These are phyloP conservation scores for Colletotrichum graminicola DNA, from an alignment of 2,329 filamentous ascomycete genomes.

Conservation along the genomic window DNA sequence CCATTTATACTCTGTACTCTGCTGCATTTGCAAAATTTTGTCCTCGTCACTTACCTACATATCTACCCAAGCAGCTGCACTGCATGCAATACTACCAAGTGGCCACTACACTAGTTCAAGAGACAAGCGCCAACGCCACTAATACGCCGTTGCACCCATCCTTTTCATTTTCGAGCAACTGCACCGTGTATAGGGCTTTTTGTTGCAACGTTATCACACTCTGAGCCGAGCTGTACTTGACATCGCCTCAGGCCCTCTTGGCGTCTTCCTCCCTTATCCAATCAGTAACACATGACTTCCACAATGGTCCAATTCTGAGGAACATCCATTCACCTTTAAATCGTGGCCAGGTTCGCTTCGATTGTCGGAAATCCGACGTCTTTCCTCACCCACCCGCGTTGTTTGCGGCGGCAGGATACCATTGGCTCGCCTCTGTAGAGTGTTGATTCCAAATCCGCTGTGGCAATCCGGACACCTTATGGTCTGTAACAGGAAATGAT, in stretches of 20 bases:
- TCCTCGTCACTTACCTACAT: not conserved
- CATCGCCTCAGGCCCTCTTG: not conserved
- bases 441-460: not conserved
- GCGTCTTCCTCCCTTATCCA: not conserved
- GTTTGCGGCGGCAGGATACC: not conserved
- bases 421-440: slow-evolving; percentile 9
- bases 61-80: not conserved
- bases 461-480: not conserved
- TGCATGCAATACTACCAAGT: not conserved
- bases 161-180: not conserved
- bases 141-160: not conserved
- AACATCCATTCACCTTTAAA: not conserved
- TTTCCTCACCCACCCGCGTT: slow-evolving; percentile 3
- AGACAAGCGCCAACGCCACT: not conserved
- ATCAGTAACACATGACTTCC: not conserved
- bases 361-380: not conserved
- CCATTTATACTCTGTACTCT: not conserved
- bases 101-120: not conserved
- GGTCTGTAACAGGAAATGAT: slow-evolving; percentile 2
- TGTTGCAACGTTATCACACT: not conserved
- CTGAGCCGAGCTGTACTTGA: not conserved
- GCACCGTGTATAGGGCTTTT: not conserved
- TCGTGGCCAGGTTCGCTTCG: not conserved
- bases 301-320: not conserved
- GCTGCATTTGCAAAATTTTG: not conserved